Evolutionary conservation across 495 filamentous ascomycete genomes (phyloP), one percentile per base, ranked within the genome.

Genomic region (Chlorociboria aeruginascens): DNA sequence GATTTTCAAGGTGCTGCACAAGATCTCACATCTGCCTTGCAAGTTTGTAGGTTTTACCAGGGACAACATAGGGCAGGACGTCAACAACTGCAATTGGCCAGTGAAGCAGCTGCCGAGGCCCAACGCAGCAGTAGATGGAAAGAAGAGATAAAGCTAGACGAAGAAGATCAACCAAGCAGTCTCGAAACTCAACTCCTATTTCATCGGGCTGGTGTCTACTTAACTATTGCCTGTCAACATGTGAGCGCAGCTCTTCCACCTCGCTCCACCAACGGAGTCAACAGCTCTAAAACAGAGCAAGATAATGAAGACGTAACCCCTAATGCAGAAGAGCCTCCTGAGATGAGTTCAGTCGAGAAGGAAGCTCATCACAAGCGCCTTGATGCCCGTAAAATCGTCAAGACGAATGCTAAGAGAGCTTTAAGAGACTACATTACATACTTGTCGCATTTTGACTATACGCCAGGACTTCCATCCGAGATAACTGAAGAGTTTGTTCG

Each of bases 171-270:
- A 43, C 85, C 85, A 25, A 79, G 69, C 48, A 84, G 83, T 58
- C 61, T 85, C 30, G 84, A 88, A 55, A 71, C 71, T 32, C 84
- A 89, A 54, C 61, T 89, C 7, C 66, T 85, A 3, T 89, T 89
- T 56, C 85, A 89, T 46, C 74, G 85, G 8, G 85, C 80, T 0
- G 76, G 79, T n/a, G 78, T 80, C 14, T 83, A 86, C 54, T 67
- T 89, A 20, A 77, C 74, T 2, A 69, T 87, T 54, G 85, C 85
- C 14, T 80, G 74, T 53, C 71, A 78, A 40, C 66, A 78, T 51
- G 72, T 86, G 40, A 66, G 79, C 55, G 61, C 61, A 31, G 71
- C 77, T 8, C 62, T 84, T 31, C 61, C 52, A 34, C 60, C 50
- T 12, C 9, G 53, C 4, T 25, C 32, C 6, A 7, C 12, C 10